Evolutionary conservation across 495 filamentous ascomycete genomes (phyloP).

Genomic region (Staphylotrichum tortipilum): DNA sequence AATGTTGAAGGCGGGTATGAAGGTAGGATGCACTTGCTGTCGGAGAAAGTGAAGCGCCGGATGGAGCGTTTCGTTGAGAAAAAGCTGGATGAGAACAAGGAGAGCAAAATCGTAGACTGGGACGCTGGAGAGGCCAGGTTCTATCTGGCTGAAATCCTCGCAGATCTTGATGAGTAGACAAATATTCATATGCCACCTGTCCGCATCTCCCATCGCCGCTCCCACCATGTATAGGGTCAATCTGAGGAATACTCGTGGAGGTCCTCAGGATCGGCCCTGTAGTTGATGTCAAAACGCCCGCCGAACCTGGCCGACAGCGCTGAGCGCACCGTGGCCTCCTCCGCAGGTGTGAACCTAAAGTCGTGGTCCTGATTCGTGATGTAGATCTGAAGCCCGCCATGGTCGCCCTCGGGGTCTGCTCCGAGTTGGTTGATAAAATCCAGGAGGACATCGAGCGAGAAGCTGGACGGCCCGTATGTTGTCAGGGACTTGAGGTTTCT

Average conservation of each 20-base stretch:
- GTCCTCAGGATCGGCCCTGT: slow-evolving; percentile 25
- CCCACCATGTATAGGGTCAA: background rate
- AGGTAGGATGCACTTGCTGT: slow-evolving; percentile 16
- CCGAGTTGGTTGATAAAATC: slow-evolving; percentile 37
- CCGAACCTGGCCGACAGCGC: slow-evolving; percentile 14
- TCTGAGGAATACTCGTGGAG: slow-evolving; percentile 29
- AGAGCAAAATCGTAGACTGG: slow-evolving; percentile 15
- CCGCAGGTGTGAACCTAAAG: slow-evolving; percentile 10
- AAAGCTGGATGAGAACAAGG: slow-evolving; percentile 20
- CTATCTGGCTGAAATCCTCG: slow-evolving; percentile 5
- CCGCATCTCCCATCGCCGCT: too few relatives aligned
- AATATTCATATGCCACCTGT: too few relatives aligned
- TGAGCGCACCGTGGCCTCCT: slow-evolving; percentile 14
- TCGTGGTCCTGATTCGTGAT: slow-evolving; percentile 19
- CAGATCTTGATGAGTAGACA: background rate
- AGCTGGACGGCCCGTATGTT: slow-evolving; percentile 39
- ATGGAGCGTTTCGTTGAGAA: slow-evolving; percentile 14
- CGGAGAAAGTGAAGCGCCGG: slow-evolving; percentile 2
- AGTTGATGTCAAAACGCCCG: slow-evolving; percentile 22
- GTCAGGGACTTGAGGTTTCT: slow-evolving; percentile 37
- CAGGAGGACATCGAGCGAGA: slow-evolving; percentile 38
- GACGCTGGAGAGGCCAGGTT: slow-evolving; percentile 7
- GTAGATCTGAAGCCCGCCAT: slow-evolving; percentile 21
- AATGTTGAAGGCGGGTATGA: slow-evolving; percentile 19
- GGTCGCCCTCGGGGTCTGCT: slow-evolving; percentile 20